Conservation (phyloP, 129 eudicot species). For the Flaveria robusta region DNA sequence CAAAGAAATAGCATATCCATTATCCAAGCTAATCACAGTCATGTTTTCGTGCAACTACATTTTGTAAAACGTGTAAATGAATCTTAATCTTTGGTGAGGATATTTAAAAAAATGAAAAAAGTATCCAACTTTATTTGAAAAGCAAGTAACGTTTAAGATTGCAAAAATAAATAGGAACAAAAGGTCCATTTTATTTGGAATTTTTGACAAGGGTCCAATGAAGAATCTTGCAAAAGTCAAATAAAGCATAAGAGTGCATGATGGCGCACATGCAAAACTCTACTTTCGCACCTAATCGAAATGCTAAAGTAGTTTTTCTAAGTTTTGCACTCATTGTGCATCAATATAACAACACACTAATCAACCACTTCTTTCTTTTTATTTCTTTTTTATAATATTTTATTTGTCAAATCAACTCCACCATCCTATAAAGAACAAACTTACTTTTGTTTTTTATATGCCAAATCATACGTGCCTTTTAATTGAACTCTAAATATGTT, state of each 20-base stretch:
- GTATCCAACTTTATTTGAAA: not conserved
- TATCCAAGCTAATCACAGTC: too few species aligned
- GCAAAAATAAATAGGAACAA: not conserved
- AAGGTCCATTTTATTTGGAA: not conserved
- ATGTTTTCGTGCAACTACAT: too few species aligned
- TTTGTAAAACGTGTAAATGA: not conserved
- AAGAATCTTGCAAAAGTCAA: constrained; percentile 42
- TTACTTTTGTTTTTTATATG: constrained; percentile 9
- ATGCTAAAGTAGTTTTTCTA: constrained; percentile 42
- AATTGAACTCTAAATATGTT: too few species aligned
- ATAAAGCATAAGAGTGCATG: constrained; percentile 38
- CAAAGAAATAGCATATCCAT: too few species aligned
- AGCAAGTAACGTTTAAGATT: not conserved
- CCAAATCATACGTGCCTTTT: constrained; percentile 1
- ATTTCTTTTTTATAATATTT: constrained; percentile 21
- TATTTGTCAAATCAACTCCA: constrained; percentile 36
- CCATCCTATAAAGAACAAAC: constrained; percentile 29
- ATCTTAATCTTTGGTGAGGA: not conserved
- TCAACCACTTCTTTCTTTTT: constrained; percentile 19
- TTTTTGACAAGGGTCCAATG: constrained; percentile 28
- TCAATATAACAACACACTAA: constrained; percentile 33
- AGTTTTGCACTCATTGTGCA: constrained; percentile 43
- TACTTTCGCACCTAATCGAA: constrained; percentile 46
- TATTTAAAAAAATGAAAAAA: not conserved
- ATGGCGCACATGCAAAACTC: constrained; percentile 52